Conservation (phyloP, 306 rosid species). For the Calophaca sinica region DNA sequence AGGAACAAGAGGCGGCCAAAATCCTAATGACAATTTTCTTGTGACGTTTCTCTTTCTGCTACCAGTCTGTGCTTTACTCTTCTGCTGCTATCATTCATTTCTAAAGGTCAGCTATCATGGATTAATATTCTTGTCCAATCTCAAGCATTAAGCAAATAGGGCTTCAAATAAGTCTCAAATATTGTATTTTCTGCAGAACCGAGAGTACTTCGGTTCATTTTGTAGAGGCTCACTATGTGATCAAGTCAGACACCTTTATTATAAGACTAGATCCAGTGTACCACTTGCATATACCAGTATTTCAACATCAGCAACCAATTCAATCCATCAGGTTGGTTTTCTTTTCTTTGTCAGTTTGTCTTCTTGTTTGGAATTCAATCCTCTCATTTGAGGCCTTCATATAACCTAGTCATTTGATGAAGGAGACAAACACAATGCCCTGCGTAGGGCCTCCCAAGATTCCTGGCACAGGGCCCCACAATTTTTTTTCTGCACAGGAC, state of each 20-base stretch:
- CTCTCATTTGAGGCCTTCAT: conserved; percentile 29
- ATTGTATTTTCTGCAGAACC: conserved; percentile 61
- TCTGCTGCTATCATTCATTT: conserved; percentile 66
- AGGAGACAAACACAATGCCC: conserved; percentile 10
- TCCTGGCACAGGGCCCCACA: neutral
- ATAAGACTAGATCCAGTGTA: conserved; percentile 76
- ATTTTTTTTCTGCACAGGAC: conserved; percentile 27
- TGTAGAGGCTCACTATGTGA: conserved; percentile 76
- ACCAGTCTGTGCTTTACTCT: conserved; percentile 73
- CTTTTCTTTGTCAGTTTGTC: conserved; percentile 6
- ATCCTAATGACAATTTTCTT: conserved; percentile 77
- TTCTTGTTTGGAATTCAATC: conserved; percentile 30
- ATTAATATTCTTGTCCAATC: conserved; percentile 38
- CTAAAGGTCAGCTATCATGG: conserved; percentile 64
- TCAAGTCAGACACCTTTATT: conserved; percentile 71
- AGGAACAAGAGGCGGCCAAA: conserved; percentile 88
- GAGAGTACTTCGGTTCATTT: conserved; percentile 57
- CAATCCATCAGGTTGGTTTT: conserved; percentile 68
- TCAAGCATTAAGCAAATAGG: conserved; percentile 11
- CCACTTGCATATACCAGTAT: conserved; percentile 65
- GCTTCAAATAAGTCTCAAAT: conserved; percentile 35
- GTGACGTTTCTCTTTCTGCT: conserved; percentile 79
- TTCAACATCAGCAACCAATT: conserved; percentile 59
- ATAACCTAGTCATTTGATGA: conserved; percentile 39
- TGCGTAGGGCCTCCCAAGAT: conserved; percentile 23